Conservation (phyloP, 2,329 filamentous ascomycete genomes). For the Fusarium heterosporum region DNA sequence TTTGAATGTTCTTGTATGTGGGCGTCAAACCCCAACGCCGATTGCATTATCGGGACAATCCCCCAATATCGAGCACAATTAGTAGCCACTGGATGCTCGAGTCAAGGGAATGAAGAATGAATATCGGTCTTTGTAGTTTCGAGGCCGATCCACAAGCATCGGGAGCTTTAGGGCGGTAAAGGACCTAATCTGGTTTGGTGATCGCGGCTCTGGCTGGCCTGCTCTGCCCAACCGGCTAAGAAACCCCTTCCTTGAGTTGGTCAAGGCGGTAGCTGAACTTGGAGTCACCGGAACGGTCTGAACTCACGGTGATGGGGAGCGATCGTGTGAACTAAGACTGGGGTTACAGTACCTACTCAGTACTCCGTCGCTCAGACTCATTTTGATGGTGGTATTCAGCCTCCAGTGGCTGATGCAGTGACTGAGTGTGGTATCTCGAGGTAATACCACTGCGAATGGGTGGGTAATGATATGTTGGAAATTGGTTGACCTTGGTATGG, state of each 20-base stretch:
- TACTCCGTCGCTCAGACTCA: constrained; percentile 3
- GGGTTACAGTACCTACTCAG: constrained; percentile 8
- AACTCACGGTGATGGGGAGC: constrained; percentile 22
- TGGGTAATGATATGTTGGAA: constrained; percentile 13
- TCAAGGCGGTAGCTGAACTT: constrained; percentile 31
- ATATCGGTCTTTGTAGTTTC: constrained; percentile 13
- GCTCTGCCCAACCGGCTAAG: constrained; percentile 27
- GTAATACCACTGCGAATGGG: constrained; percentile 20
- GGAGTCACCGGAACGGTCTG: constrained; percentile 40
- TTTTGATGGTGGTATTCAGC: constrained; percentile 9
- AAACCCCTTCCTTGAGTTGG: constrained; percentile 25
- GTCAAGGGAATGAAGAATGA: constrained; percentile 40
- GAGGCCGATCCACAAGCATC: constrained; percentile 11
- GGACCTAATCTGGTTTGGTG: constrained; percentile 27
- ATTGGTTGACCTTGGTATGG: not conserved
- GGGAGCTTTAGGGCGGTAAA: constrained; percentile 24
- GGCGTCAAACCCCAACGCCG: constrained; percentile 22
- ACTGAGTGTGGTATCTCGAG: constrained; percentile 20
- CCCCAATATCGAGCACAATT: constrained; percentile 4
- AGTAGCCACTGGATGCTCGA: constrained; percentile 28
- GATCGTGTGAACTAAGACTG: constrained; percentile 35
- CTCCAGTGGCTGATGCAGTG: constrained; percentile 24
- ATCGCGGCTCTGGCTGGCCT: constrained; percentile 29
- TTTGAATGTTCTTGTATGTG: constrained; percentile 24
- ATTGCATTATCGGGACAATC: not conserved